Percentiles rank a stretch among this genome's conserved stretches.
Conservation (phyloP, 2,329 filamentous ascomycete species). For the Fusarium lateritium region DNA sequence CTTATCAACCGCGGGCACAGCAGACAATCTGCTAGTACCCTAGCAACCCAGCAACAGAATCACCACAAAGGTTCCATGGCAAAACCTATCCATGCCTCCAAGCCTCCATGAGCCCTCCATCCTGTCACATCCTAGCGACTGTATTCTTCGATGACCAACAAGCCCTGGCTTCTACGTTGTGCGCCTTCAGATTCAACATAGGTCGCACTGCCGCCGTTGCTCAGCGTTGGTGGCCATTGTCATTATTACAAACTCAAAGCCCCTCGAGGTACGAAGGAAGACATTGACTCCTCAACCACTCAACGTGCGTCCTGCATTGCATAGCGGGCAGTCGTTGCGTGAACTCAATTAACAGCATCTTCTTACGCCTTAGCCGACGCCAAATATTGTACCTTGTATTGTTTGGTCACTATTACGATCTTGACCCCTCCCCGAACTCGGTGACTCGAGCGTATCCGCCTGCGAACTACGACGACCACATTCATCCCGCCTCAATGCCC, state of each 20-base stretch:
- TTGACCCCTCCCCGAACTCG: slow-evolving; percentile 25
- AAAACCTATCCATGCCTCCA: slow-evolving; percentile 49
- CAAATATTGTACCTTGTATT: slow-evolving; percentile 20
- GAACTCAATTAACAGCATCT: slow-evolving; percentile 40
- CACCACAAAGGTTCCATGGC: slow-evolving; percentile 45
- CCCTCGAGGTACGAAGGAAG: slow-evolving; percentile 39
- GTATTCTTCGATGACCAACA: slow-evolving; percentile 43
- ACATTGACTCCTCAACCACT: slow-evolving; percentile 35
- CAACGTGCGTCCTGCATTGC: slow-evolving; percentile 28
- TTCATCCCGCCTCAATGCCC: slow-evolving; percentile 45
- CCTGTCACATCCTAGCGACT: slow-evolving; percentile 41
- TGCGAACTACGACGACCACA: slow-evolving; percentile 27
- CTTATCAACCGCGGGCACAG: rapidly evolving
- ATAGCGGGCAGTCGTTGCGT: slow-evolving; percentile 39
- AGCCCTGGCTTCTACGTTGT: slow-evolving; percentile 40
- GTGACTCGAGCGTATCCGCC: slow-evolving; percentile 32
- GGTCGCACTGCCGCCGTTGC: slow-evolving; percentile 31
- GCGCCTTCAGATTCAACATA: slow-evolving; percentile 33
- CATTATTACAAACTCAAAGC: slow-evolving; percentile 24
- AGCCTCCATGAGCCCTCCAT: slow-evolving; percentile 50
- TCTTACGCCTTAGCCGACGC: slow-evolving; percentile 32
- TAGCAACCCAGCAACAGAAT: slow-evolving; percentile 9
- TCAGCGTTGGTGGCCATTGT: slow-evolving; percentile 36
- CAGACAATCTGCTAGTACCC: background rate
- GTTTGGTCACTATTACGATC: slow-evolving; percentile 19